A percentile compares a stretch with the other conserved stretches of the same genome.
Conservation (phyloP, 345 rosid genomes). For the Corchorus capsularis region DNA sequence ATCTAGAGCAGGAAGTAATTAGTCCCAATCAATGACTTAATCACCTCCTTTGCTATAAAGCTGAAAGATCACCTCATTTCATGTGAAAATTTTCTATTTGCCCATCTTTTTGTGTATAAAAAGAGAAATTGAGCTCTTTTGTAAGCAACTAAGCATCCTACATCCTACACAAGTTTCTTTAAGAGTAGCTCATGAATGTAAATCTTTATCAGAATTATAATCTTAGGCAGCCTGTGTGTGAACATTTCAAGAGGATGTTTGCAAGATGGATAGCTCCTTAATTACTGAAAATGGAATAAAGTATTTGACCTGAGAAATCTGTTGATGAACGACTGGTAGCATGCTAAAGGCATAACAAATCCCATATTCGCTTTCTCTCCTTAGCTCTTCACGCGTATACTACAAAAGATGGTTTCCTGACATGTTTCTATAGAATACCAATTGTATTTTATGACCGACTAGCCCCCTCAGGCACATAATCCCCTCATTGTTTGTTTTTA, state of each 20-base stretch:
- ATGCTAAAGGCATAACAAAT: no score
- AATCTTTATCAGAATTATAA: neutral
- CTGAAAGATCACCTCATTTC: neutral
- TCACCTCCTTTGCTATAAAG: neutral
- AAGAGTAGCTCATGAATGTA: neutral
- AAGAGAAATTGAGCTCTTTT: constrained; percentile 3
- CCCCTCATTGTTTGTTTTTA: neutral
- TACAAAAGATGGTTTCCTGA: no score
- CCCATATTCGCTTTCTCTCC: no score
- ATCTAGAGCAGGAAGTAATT: neutral
- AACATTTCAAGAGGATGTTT: no score
- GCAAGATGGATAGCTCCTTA: no score
- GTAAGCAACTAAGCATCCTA: no score
- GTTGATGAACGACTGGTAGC: no score
- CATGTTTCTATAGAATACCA: no score
- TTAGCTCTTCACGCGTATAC: no score
- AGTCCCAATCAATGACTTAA: neutral
- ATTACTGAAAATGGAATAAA: neutral
- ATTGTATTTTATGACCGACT: neutral
- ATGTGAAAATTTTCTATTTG: neutral
- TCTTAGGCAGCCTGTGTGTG: neutral
- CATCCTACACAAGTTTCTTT: no score
- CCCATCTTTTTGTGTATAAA: neutral
- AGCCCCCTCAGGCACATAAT: neutral
- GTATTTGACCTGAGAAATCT: neutral